Evolutionary conservation across 768 basidiomycete genomes (phyloP).

Genomic region (Tylopilus cervinicoccineus): DNA sequence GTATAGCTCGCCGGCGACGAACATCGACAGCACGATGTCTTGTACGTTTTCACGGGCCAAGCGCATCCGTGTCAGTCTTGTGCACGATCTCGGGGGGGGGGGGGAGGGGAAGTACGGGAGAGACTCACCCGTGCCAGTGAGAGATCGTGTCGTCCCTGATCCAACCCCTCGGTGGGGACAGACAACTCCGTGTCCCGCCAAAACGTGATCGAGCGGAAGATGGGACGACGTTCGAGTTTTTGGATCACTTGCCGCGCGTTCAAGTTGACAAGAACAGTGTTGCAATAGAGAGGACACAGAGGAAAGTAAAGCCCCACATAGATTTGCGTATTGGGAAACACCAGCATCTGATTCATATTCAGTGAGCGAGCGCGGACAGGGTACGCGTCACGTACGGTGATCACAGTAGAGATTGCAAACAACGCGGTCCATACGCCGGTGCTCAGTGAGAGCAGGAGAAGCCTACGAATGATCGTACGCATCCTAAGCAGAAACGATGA

Average conservation of each 20-base stretch:
- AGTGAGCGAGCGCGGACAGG: background rate
- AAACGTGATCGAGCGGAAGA: slow-evolving; percentile 3
- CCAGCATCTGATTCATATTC: slow-evolving; percentile 7
- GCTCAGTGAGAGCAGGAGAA: slow-evolving; percentile 12
- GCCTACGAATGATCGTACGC: slow-evolving; percentile 14
- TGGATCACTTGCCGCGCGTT: slow-evolving; percentile 24
- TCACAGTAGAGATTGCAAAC: slow-evolving; percentile 10
- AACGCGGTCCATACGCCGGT: slow-evolving; percentile 18
- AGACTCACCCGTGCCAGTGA: background rate
- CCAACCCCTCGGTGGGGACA: background rate
- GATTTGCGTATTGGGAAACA: slow-evolving; percentile 12
- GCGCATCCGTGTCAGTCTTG: background rate
- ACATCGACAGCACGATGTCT: slow-evolving; percentile 5
- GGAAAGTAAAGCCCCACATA: slow-evolving; percentile 26
- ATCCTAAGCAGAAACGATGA: slow-evolving; percentile 7
- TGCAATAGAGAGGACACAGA: slow-evolving; percentile 30
- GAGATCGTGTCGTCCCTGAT: slow-evolving; percentile 1
- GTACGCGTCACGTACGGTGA: slow-evolving; percentile 8
- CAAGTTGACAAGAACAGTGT: slow-evolving; percentile 30
- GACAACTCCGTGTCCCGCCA: slow-evolving; percentile 3
- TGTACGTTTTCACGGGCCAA: background rate
- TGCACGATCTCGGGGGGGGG: too few species aligned
- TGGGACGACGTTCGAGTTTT: slow-evolving; percentile 8
- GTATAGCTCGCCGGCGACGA: background rate
- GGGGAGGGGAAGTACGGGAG: background rate